Conservation (phyloP, 2,329 filamentous ascomycete species). For the Fusarium sp. region DNA sequence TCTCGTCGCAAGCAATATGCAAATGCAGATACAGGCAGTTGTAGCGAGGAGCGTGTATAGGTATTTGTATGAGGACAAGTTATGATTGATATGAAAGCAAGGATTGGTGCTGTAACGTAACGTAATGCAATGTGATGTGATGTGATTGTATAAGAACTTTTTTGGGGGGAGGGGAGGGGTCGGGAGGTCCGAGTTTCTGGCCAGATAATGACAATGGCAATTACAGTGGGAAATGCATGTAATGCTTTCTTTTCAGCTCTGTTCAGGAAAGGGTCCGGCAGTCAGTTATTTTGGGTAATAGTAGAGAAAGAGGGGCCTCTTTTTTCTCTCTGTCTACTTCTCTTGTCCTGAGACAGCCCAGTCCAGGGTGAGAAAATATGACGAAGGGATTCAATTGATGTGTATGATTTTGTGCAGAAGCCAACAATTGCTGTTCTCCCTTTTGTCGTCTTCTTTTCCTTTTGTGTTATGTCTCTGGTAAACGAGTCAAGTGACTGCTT, state of each 20-base stretch:
- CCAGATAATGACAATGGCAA: conserved; percentile 28
- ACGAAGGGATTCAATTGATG: conserved; percentile 15
- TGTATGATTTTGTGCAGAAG: conserved; percentile 32
- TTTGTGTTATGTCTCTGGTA: conserved; percentile 3
- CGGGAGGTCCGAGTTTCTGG: conserved; percentile 25
- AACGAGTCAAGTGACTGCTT: background rate
- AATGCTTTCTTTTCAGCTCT: conserved; percentile 2
- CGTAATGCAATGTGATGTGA: conserved; percentile 31
- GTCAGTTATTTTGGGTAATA: conserved; percentile 22
- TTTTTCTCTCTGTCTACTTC: conserved; percentile 17
- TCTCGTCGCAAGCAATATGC: conserved; percentile 21
- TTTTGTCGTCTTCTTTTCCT: conserved; percentile 7
- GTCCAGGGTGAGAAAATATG: conserved; percentile 34
- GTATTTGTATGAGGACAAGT: conserved; percentile 2
- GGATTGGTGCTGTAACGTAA: conserved; percentile 14
- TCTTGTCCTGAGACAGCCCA: conserved; percentile 35
- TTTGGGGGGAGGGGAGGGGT: conserved; percentile 1
- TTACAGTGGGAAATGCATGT: background rate
- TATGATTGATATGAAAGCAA: conserved; percentile 14
- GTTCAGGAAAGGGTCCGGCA: conserved; percentile 3
- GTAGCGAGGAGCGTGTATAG: background rate
- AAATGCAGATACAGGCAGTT: background rate
- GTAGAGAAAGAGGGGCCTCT: conserved; percentile 21
- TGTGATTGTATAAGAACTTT: background rate
- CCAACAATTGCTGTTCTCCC: conserved; percentile 36